A percentile compares a stretch with the other conserved stretches of the same genome.
Evolutionary conservation across 1,284 basidiomycete species (phyloP).

Genomic region (Microbotryomycetes sp.): DNA sequence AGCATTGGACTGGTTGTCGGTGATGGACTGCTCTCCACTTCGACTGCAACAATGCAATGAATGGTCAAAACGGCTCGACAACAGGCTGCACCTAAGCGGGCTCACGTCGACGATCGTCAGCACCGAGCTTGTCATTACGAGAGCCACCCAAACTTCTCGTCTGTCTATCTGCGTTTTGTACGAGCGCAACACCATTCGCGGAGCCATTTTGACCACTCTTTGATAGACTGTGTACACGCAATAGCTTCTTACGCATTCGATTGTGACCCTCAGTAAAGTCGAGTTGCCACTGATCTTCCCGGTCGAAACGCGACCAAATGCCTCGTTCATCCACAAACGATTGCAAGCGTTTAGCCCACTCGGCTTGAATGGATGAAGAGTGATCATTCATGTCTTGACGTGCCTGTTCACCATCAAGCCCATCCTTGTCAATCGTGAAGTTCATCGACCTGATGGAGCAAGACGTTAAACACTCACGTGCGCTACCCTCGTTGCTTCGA

Average conservation of each 20-base stretch:
- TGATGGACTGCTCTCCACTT: background rate
- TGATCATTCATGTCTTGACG: conserved; percentile 14
- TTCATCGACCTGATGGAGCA: background rate
- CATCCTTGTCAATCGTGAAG: background rate
- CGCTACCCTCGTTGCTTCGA: conserved; percentile 6
- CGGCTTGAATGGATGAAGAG: background rate
- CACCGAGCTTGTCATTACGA: background rate
- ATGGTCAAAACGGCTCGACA: background rate
- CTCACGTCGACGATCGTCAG: background rate
- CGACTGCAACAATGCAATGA: background rate
- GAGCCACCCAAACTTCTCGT: background rate
- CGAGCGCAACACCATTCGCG: background rate
- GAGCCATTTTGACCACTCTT: background rate
- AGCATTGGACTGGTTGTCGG: background rate
- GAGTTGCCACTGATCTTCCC: background rate
- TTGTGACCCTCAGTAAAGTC: conserved; percentile 22
- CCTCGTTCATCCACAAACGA: conserved; percentile 3
- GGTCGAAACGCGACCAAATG: background rate
- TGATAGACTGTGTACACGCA: background rate
- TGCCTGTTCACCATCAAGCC: background rate
- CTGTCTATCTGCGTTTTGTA: background rate
- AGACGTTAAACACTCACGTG: background rate
- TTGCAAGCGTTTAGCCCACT: conserved; percentile 4
- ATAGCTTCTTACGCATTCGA: conserved; percentile 20
- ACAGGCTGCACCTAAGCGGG: background rate